Evolutionary conservation across 2,329 filamentous ascomycete species (phyloP), one percentile per base, ranked within the genome.

Genomic region (Arthrinium phaeospermum): DNA sequence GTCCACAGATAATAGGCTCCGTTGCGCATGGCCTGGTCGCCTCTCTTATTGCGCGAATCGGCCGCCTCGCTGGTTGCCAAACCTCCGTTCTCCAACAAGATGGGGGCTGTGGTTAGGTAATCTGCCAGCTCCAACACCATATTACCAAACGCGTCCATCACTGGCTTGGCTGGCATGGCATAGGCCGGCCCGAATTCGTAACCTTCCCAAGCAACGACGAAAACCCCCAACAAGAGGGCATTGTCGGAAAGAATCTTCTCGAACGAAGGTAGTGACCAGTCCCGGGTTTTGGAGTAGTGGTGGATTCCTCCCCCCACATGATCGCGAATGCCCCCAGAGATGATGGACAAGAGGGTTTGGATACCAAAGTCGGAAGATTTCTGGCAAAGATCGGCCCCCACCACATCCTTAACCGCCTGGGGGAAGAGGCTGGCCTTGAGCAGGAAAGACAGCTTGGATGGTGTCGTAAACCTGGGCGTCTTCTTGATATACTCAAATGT

Each of bases 231-330:
- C 0, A 98, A 87, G 76, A 98, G 92, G 0, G 94, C 92, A 78
- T 99, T 97, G 79, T 98, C 96, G 71, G 94, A 95, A 13, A 98
- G 89, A 89, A 98, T 95, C 85, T 98, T 98, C 84, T 99, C 96
- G 77, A 98, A 99, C 81, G 98, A 95, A 14, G 96, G 96, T 67
- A 98, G 85, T 74, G 93, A 94, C 96, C 96, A 99, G 82, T 98
- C 94, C 19, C 91, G 86, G 0, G 96, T 98, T 10, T 97, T 93
- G 19, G 94, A 97, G 80, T 97, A 98, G 70, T 96, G 90, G 47
- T 87, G 84, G 76, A 91, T 90, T 4, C 89, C 89, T 8, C 84
- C 85, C 1, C 87, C 87, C 12, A 91, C 79, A 72, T 91, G 89
- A 73, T 91, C 89, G 70, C 86, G 83, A 73, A 91, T 77, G 5